A percentile compares a stretch with the other conserved stretches of the same genome.
Conservation (phyloP, 768 basidiomycete species). For the Antrodiella citrinella region DNA sequence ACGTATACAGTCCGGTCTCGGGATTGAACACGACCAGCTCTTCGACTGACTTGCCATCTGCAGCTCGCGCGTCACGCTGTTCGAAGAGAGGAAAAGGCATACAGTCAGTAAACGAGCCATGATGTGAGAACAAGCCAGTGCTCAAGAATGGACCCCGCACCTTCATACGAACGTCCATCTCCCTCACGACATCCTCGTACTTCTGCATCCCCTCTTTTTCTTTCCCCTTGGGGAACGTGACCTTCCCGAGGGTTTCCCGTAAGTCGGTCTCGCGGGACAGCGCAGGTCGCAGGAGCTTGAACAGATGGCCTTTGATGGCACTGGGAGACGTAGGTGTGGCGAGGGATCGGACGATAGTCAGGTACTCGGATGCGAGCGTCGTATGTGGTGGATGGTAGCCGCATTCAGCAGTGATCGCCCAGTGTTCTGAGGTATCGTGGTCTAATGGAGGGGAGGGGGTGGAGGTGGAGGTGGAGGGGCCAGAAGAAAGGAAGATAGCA, state of each 20-base stretch:
- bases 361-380: conserved; percentile 77
- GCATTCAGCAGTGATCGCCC: not conserved
- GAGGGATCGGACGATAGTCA: conserved; percentile 64
- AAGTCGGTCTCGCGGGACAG: conserved; percentile 60
- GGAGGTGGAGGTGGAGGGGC: conserved; percentile 6
- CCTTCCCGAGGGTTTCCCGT: conserved; percentile 59
- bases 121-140: not conserved
- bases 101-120: not conserved
- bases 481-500: conserved; percentile 51
- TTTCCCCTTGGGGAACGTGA: conserved; percentile 21
- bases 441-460: conserved; percentile 1
- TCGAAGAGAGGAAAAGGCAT: not conserved
- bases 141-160: conserved; percentile 27
- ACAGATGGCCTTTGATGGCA: conserved; percentile 87
- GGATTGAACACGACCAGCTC: conserved; percentile 36
- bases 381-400: conserved; percentile 48
- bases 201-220: conserved; percentile 26
- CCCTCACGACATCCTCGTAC: conserved; percentile 47
- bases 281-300: conserved; percentile 83
- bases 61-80: conserved; percentile 42
- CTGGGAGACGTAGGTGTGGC: conserved; percentile 64
- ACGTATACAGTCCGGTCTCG: conserved; percentile 38
- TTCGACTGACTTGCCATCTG: conserved; percentile 22
- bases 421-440: conserved; percentile 3
- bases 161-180: conserved; percentile 54